A percentile compares a stretch with the other conserved stretches of the same genome.
Evolutionary conservation across 2,329 filamentous ascomycete species (phyloP).

Genomic region (Sporothrix brunneoviolacea): DNA sequence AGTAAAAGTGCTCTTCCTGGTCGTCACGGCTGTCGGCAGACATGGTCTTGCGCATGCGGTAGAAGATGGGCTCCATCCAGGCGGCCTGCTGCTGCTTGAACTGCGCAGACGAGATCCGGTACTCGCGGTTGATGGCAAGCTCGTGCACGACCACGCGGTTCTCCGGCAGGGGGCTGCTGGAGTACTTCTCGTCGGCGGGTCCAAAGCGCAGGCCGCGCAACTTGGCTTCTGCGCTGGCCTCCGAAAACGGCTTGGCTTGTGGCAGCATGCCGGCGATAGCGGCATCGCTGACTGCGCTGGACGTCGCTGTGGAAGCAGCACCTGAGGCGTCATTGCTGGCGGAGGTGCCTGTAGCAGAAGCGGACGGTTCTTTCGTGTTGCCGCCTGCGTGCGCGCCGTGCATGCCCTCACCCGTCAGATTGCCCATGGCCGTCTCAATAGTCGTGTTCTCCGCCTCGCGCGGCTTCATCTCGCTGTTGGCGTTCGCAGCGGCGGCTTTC

Average conservation of each 20-base stretch:
- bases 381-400: not conserved
- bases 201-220: slow-evolving; percentile 26
- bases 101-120: slow-evolving; percentile 59
- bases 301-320: not conserved
- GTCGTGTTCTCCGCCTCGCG: slow-evolving; percentile 49
- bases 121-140: slow-evolving; percentile 71
- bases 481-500: slow-evolving; percentile 41
- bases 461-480: slow-evolving; percentile 59
- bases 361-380: no score
- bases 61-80: slow-evolving; percentile 43
- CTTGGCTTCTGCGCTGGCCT: slow-evolving; percentile 27
- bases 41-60: slow-evolving; percentile 59
- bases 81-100: slow-evolving; percentile 51
- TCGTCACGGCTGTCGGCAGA: slow-evolving; percentile 56
- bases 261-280: slow-evolving; percentile 9
- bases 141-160: slow-evolving; percentile 74
- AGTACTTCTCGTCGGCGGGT: slow-evolving; percentile 24
- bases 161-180: slow-evolving; percentile 51
- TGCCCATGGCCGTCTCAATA: slow-evolving; percentile 32
- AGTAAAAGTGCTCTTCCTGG: slow-evolving; percentile 57
- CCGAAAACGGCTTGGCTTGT: slow-evolving; percentile 1
- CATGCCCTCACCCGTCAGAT: slow-evolving; percentile 22
- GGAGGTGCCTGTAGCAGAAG: not conserved
- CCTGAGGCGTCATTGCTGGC: no score
- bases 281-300: not conserved